Evolutionary conservation across 257 asterid species (phyloP).

Genomic region (Solanum verrucosum): DNA sequence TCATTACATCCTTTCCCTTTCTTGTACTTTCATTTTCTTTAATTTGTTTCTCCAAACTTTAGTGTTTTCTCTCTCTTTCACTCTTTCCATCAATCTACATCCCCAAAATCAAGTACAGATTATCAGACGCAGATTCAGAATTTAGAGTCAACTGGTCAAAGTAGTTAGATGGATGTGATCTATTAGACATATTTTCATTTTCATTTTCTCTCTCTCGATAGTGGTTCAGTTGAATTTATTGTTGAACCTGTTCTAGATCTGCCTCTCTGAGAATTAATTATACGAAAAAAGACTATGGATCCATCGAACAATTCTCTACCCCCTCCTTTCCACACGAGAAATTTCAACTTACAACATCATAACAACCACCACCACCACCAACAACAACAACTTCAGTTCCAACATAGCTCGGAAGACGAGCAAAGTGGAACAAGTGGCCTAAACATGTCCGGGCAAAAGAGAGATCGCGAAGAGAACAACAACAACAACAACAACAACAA

Average conservation of each 20-base stretch:
- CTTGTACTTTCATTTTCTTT: constrained; percentile 14
- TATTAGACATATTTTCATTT: background rate
- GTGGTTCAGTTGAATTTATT: background rate
- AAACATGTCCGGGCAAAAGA: constrained; percentile 34
- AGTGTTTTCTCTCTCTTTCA: background rate
- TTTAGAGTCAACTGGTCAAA: background rate
- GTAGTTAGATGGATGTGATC: background rate
- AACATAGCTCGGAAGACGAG: constrained; percentile 46
- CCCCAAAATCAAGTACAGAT: background rate
- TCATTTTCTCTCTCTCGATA: background rate
- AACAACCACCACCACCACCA: background rate
- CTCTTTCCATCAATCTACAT: background rate
- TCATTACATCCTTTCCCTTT: constrained; percentile 16
- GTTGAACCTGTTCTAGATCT: background rate
- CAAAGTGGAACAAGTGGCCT: constrained; percentile 58
- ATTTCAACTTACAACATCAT: constrained; percentile 48
- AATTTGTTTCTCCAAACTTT: background rate
- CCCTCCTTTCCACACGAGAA: constrained; percentile 75
- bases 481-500: constrained; percentile 5
- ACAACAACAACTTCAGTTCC: background rate
- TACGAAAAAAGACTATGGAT: background rate
- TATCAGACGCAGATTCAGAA: background rate
- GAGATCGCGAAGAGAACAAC: constrained; percentile 36
- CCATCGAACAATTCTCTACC: constrained; percentile 32
- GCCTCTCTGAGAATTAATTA: background rate